phyloP scores from a whole-genome alignment of 75 land plant genomes.

The Pinus taeda region DNA sequence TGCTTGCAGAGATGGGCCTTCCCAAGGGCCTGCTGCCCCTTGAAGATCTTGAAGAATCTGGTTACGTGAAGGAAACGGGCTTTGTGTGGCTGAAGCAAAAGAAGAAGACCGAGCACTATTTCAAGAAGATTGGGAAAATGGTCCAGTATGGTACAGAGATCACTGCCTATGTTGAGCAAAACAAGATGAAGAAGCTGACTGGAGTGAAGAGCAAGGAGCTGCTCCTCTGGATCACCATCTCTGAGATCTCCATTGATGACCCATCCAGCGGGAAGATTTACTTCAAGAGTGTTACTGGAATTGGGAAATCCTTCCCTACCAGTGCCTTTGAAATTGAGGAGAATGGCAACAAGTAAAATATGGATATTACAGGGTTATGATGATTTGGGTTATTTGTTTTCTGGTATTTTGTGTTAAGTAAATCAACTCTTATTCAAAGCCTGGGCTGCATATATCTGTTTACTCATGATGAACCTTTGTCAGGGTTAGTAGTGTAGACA shows the following conservation, averaged over 20 bases:
- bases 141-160: conserved; percentile 27
- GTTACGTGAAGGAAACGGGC: conserved; percentile 39
- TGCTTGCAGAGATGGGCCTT: conserved; percentile 30
- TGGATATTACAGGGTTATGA: too few relatives aligned
- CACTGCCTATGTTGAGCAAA: conserved; percentile 27
- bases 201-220: conserved; percentile 54
- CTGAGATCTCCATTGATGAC: conserved; percentile 28
- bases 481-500: too few relatives aligned
- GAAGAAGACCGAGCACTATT: conserved; percentile 23
- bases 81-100: conserved; percentile 47
- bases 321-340: conserved; percentile 27
- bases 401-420: too few relatives aligned
- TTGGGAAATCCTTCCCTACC: conserved; percentile 24
- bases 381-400: too few relatives aligned
- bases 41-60: conserved; percentile 34
- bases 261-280: conserved; percentile 13
- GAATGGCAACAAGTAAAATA: neutral
- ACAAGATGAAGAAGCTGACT: conserved; percentile 29
- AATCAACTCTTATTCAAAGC: too few relatives aligned
- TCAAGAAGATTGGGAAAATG: conserved; percentile 18
- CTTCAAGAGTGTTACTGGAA: conserved; percentile 34
- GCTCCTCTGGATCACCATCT: conserved; percentile 27
- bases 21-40: conserved; percentile 60
- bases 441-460: too few relatives aligned
- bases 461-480: too few relatives aligned